Conservation (phyloP, 345 rosid species). For the Populus pruinosa region DNA sequence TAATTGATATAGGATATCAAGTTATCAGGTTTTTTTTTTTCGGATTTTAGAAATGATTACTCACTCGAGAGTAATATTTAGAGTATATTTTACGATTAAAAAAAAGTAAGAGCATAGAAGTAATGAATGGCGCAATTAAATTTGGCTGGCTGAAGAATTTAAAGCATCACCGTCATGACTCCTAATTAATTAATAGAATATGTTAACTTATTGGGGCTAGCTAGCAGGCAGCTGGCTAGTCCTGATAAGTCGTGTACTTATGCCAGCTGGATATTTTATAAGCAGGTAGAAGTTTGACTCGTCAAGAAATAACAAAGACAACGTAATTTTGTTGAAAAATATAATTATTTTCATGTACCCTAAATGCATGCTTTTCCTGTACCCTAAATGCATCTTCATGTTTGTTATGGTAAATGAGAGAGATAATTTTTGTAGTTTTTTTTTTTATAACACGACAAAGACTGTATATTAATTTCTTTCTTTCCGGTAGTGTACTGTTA, state of each 20-base stretch:
- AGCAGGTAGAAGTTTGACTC: not conserved
- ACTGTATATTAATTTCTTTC: too few species aligned
- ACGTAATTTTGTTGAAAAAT: not conserved
- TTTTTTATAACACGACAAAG: too few species aligned
- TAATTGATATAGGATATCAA: too few species aligned
- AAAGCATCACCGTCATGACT: not conserved
- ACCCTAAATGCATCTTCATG: too few species aligned
- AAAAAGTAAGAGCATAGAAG: too few species aligned
- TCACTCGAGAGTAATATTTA: too few species aligned
- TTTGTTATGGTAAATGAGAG: too few species aligned
- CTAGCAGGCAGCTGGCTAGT: not conserved
- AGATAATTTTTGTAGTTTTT: too few species aligned
- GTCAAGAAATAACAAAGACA: not conserved
- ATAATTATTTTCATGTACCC: not conserved
- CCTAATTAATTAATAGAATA: not conserved
- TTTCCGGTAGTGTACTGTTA: too few species aligned
- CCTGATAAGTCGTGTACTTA: not conserved
- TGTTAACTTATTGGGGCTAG: not conserved
- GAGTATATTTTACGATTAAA: too few species aligned
- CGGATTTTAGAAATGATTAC: too few species aligned
- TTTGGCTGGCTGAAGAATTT: not conserved
- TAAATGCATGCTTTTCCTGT: not conserved
- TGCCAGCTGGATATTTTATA: not conserved
- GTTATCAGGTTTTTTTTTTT: too few species aligned
- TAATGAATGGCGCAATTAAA: not conserved